phyloP scores from a whole-genome alignment of 192 early-diverging fungal species.

The Gorgonomyces haynaldii region DNA sequence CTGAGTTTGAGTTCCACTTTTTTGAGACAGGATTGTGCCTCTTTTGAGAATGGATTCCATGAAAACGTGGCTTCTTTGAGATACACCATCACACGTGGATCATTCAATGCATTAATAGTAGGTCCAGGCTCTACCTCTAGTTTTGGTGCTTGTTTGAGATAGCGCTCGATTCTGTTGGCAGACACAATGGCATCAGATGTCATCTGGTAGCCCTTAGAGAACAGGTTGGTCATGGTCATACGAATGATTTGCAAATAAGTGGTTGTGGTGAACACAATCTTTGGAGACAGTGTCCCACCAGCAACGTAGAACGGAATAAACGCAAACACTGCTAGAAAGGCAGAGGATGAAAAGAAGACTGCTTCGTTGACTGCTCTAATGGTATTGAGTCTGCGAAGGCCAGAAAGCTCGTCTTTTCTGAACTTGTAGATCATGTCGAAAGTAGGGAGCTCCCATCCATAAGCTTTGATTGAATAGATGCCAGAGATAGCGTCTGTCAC shows the following conservation, averaged over 20 bases:
- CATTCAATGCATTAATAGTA: not conserved
- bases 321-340: conserved; percentile 27
- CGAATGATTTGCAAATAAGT: conserved; percentile 22
- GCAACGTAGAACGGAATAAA: conserved; percentile 29
- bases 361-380: conserved; percentile 38
- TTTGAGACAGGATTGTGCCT: conserved; percentile 4
- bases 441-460: conserved; percentile 41
- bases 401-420: conserved; percentile 19
- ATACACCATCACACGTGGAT: conserved; percentile 1
- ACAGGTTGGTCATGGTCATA: conserved; percentile 34
- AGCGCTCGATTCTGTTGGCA: not conserved
- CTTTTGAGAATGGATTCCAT: conserved; percentile 17
- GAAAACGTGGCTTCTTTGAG: conserved; percentile 9
- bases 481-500: conserved; percentile 32
- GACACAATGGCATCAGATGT: not conserved
- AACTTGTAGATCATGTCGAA: conserved; percentile 19
- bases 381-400: conserved; percentile 19
- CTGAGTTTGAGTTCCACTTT: conserved; percentile 18
- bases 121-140: not conserved
- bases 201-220: conserved; percentile 10
- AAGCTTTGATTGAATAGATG: conserved; percentile 36
- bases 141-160: not conserved
- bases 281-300: conserved; percentile 29
- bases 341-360: conserved; percentile 28
- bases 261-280: conserved; percentile 16